These are phyloP conservation scores for Berkeleyomyces rouxiae DNA, from an alignment of 2,329 filamentous ascomycete genomes.

Conservation along the genomic window DNA sequence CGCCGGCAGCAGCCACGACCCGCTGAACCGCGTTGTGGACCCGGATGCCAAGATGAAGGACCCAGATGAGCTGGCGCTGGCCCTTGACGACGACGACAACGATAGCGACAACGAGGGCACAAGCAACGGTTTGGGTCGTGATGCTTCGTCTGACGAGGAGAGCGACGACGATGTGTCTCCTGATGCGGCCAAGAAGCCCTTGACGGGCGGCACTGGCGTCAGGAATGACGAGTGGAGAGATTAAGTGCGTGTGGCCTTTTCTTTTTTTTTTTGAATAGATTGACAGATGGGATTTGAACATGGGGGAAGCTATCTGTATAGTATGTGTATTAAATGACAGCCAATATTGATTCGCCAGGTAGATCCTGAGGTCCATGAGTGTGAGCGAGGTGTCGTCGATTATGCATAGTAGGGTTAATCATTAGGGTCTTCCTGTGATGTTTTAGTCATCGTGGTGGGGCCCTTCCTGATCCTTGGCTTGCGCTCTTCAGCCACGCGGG, in stretches of 20 bases:
- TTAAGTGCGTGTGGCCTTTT: slow-evolving; percentile 14
- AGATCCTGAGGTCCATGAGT: neutral
- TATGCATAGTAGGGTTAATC: neutral
- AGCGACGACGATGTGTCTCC: slow-evolving; percentile 10
- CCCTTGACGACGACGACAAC: slow-evolving; percentile 35
- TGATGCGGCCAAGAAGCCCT: neutral
- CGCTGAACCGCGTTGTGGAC: slow-evolving; percentile 33
- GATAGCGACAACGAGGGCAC: neutral
- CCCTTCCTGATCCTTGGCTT: neutral
- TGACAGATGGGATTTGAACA: neutral
- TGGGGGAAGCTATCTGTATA: neutral
- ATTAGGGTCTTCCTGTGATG: neutral
- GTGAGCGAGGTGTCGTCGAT: neutral
- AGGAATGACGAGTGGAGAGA: slow-evolving; percentile 33
- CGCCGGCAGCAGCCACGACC: slow-evolving; percentile 26
- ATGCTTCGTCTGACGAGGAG: slow-evolving; percentile 11
- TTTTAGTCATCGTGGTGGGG: slow-evolving; percentile 7
- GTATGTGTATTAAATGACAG: neutral
- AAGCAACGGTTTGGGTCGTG: neutral
- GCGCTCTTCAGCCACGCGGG: neutral
- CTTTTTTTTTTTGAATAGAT: neutral
- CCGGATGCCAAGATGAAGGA: slow-evolving; percentile 51
- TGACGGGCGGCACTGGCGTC: slow-evolving; percentile 21
- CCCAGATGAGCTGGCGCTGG: slow-evolving; percentile 46
- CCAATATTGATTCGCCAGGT: neutral